phyloP scores from a whole-genome alignment of 169 alveolate genomes.

The Pseudocohnilembus persalinus region DNA sequence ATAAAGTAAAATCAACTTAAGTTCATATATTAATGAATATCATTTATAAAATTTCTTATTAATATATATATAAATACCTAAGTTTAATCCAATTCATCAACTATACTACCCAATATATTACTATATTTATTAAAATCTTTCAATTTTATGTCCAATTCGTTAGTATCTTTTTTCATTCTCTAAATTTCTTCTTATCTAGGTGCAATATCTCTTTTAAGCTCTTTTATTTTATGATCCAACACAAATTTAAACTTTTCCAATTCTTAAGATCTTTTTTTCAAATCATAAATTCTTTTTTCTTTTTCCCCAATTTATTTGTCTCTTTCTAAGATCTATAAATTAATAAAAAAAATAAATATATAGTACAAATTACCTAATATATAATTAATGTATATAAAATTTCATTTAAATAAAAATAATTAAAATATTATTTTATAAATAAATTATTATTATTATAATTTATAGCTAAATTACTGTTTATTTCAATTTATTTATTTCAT shows the following conservation, averaged over 20 bases:
- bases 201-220: conserved; percentile 92
- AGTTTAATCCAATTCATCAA: conserved; percentile 71
- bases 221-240: conserved; percentile 92
- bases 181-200: conserved; percentile 91
- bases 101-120: conserved; percentile 77
- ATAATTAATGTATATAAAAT: too few species aligned
- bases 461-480: neutral
- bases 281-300: conserved; percentile 89
- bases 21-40: conserved; percentile 50
- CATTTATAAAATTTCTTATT: conserved; percentile 76
- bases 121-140: conserved; percentile 86
- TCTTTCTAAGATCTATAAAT: conserved; percentile 70
- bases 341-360: too few species aligned
- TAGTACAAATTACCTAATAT: too few species aligned
- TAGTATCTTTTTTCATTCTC: conserved; percentile 82
- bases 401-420: too few species aligned
- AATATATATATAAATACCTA: too few species aligned
- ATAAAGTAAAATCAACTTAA: too few species aligned
- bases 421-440: too few species aligned
- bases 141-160: conserved; percentile 85
- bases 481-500: conserved; percentile 60
- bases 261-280: conserved; percentile 91
- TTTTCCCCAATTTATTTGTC: conserved; percentile 90
- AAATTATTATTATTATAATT: too few species aligned
- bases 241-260: conserved; percentile 94